Evolutionary conservation across 164 flowering plant species (phyloP).

Genomic region (Vitis rotundifolia): DNA sequence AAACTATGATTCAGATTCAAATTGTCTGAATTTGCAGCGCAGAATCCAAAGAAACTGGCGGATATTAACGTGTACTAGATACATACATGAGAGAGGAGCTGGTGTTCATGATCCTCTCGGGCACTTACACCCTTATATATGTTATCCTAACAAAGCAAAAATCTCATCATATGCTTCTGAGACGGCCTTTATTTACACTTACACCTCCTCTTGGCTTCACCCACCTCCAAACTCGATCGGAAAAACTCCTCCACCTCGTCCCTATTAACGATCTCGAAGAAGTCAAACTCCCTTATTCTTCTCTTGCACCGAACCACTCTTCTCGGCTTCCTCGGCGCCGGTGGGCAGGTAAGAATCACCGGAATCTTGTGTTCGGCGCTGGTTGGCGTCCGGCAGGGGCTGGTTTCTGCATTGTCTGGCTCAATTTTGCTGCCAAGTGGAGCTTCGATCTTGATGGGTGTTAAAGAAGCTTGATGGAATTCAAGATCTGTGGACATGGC

Average conservation of each 20-base stretch:
- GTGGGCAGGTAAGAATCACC: slow-evolving; percentile 28
- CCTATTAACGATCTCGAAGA: slow-evolving; percentile 16
- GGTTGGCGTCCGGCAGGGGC: slow-evolving; percentile 30
- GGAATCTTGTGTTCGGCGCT: slow-evolving; percentile 31
- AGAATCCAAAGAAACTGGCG: neutral
- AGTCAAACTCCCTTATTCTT: slow-evolving; percentile 22
- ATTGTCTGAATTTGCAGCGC: neutral
- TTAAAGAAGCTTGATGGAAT: neutral
- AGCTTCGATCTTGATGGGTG: slow-evolving; percentile 3
- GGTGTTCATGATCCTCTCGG: too few relatives aligned
- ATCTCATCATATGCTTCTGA: too few relatives aligned
- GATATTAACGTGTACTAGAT: slow-evolving; percentile 5
- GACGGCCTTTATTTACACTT: neutral
- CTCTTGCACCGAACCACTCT: slow-evolving; percentile 18
- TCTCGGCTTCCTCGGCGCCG: slow-evolving; percentile 34
- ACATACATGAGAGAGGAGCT: neutral
- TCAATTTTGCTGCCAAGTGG: too few relatives aligned
- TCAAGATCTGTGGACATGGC: slow-evolving; percentile 35
- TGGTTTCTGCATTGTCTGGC: too few relatives aligned
- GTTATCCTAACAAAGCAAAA: too few relatives aligned
- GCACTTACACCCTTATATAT: too few relatives aligned
- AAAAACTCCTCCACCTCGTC: slow-evolving; percentile 17
- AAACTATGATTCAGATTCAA: slow-evolving; percentile 10
- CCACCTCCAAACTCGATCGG: neutral
- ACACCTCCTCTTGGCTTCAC: neutral